Base-by-base conservation (phyloP, 2,329 filamentous ascomycete species). In the Davidsoniella australis region DNA sequence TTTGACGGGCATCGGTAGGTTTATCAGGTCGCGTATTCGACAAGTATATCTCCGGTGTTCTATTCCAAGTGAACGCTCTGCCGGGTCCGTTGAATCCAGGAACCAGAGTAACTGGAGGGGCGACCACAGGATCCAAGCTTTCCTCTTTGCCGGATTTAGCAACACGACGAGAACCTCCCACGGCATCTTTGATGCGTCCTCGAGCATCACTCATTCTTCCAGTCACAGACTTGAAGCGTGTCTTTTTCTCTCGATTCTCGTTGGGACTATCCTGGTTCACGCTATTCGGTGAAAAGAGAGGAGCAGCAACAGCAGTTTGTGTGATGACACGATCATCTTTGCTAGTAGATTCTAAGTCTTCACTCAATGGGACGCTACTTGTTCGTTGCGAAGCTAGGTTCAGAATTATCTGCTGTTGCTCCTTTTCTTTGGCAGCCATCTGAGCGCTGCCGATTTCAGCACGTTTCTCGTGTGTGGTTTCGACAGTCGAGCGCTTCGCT, bases 131-230 rank as follows among this genome's bases (percentile, higher is more conserved):
- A 20, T 72, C 68, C 18, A 61, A 56, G 33, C 62, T 62, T n/a
- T 76, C 75, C 49, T 80, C 76, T 56, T 67, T 74, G 3, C 72
- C 70, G 55, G 63, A 69, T 43, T 59, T 57, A 53, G 80, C 75
- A 1, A 73, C 71, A 54, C 69, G 69, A n/a, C 70, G 60, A 9
- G 66, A 66, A 12, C 70, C 69, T 1, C 85, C 84, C 36, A 94
- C 82, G 2, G 80, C 85, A 59, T 89, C 86, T 59, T 88, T 88
- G 61, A 95, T 87, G 36, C 85, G 79, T 1, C 83, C 84, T 50
- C 82, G 79, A 42, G 86, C 84, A 62, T 93, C 86, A 54, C 75
- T 83, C 60, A 85, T 82, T 55, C 82, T 82, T 4, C 76, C 84
- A 2, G 82, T 82, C 14, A 91, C 84, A 53, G 80, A 83, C 61